phyloP scores from a whole-genome alignment of 2,329 filamentous ascomycete species.

The Stemphylium beticola region DNA sequence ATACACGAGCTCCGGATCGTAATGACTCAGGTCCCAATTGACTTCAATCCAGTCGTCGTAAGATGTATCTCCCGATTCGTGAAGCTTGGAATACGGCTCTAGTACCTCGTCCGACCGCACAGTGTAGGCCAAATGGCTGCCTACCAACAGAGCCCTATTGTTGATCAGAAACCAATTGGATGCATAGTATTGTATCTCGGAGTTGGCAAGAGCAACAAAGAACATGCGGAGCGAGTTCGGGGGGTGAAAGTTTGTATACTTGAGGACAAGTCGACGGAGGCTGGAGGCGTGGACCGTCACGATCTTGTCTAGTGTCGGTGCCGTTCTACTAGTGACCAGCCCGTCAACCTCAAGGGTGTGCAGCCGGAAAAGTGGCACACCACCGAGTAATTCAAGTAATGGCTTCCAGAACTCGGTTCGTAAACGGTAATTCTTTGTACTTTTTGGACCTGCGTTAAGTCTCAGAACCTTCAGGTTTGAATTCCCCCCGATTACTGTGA shows the following conservation, averaged over 20 bases:
- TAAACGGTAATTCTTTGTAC: background rate
- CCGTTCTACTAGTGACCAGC: slow-evolving; percentile 5
- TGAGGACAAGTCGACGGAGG: slow-evolving; percentile 5
- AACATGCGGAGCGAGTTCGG: slow-evolving; percentile 12
- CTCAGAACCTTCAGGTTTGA: background rate
- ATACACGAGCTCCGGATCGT: background rate
- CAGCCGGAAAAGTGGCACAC: slow-evolving; percentile 8
- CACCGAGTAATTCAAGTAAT: slow-evolving; percentile 1
- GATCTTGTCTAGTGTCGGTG: slow-evolving; percentile 9
- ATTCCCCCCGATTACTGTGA: background rate
- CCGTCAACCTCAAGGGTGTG: slow-evolving; percentile 10
- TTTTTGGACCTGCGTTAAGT: background rate
- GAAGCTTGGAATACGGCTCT: background rate
- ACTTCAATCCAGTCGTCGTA: slow-evolving; percentile 8
- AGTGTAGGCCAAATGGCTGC: background rate
- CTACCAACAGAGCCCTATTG: background rate
- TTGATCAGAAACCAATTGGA: background rate
- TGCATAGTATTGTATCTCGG: slow-evolving; percentile 1
- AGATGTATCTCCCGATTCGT: background rate
- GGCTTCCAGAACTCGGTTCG: slow-evolving; percentile 4
- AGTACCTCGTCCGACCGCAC: background rate
- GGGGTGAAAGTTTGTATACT: slow-evolving; percentile 4
- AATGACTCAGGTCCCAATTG: background rate
- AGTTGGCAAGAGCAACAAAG: slow-evolving; percentile 3
- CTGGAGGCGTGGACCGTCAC: background rate